phyloP scores from a whole-genome alignment of 2,329 filamentous ascomycete species.

The Botrytis fragariae region DNA sequence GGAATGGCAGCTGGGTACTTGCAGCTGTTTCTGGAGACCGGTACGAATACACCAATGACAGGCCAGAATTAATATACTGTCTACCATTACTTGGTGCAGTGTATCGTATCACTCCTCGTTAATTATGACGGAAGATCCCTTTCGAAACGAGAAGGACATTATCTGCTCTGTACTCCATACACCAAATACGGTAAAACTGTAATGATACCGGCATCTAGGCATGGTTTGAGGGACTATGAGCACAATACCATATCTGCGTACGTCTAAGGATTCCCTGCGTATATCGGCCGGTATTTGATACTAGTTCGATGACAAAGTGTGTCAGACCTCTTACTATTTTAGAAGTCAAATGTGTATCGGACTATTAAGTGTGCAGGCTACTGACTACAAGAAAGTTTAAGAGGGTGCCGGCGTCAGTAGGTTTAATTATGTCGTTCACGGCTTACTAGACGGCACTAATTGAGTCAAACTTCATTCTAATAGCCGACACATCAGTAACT shows the following conservation, averaged over 20 bases:
- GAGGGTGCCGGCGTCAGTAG: neutral
- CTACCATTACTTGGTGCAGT: neutral
- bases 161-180: neutral
- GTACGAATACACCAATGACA: neutral
- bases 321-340: neutral
- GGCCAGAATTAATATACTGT: neutral
- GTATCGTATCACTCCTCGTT: neutral
- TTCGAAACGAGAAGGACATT: neutral
- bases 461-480: slow-evolving; percentile 16
- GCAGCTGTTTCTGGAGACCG: neutral
- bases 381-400: neutral
- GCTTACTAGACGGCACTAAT: neutral
- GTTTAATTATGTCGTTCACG: neutral
- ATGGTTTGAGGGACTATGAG: neutral
- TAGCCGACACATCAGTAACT: slow-evolving; percentile 7
- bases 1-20: neutral
- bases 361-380: neutral
- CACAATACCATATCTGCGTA: neutral
- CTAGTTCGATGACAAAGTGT: neutral
- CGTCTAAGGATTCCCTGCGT: neutral
- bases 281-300: neutral
- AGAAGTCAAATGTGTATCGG: neutral
- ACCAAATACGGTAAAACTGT: too few species aligned
- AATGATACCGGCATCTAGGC: neutral
- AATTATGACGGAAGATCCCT: neutral